A percentile compares a stretch with the other conserved stretches of the same genome.
Conservation (phyloP, 306 rosid species). For the Acacia confusa region DNA sequence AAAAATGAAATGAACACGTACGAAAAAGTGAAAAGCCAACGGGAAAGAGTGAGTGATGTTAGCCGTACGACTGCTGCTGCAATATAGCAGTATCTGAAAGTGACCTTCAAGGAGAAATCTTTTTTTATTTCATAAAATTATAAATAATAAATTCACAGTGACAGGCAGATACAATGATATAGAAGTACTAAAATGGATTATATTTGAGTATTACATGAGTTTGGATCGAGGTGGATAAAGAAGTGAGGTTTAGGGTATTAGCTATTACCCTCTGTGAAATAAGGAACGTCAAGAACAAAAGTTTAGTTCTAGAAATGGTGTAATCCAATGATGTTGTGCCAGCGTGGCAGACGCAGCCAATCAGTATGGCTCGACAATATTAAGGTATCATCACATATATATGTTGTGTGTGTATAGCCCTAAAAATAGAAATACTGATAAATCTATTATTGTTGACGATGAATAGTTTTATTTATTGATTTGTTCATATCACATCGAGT, state of each 20-base stretch:
- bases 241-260: constrained; percentile 32
- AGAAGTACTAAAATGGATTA: background rate
- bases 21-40: constrained; percentile 60
- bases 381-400: constrained; percentile 62
- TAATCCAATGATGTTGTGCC: constrained; percentile 60
- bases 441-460: background rate
- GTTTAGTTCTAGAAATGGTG: constrained; percentile 34
- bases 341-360: constrained; percentile 69
- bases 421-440: background rate
- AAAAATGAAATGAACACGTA: constrained; percentile 32
- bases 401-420: background rate
- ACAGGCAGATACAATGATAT: background rate
- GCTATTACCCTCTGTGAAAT: constrained; percentile 45
- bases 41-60: background rate
- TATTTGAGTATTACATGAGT: background rate
- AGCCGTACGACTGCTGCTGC: background rate
- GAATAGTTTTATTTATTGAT: background rate
- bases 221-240: constrained; percentile 39
- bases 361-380: constrained; percentile 71
- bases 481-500: constrained; percentile 25
- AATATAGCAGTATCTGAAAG: background rate
- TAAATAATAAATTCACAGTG: background rate
- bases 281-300: background rate
- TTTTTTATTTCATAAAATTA: constrained; percentile 4
- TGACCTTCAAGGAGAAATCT: constrained; percentile 34